phyloP scores from a whole-genome alignment of 306 rosid genomes.

The Gastrolobium bilobum region DNA sequence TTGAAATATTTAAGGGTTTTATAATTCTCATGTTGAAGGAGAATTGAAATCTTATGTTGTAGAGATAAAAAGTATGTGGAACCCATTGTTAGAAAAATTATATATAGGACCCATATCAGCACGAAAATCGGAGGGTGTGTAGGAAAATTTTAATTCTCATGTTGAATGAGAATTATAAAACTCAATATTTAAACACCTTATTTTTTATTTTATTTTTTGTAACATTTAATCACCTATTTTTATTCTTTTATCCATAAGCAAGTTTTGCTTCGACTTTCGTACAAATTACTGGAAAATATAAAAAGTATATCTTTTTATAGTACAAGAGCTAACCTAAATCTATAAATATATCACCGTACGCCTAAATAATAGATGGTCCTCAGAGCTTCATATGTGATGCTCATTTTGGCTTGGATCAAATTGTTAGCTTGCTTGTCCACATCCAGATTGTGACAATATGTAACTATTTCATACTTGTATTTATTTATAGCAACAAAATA shows the following conservation, averaged over 20 bases:
- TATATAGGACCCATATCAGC: too few relatives aligned
- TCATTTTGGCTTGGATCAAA: neutral
- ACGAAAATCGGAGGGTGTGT: too few relatives aligned
- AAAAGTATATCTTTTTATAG: neutral
- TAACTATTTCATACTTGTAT: neutral
- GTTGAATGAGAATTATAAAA: too few relatives aligned
- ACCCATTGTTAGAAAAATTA: too few relatives aligned
- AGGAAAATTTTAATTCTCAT: too few relatives aligned
- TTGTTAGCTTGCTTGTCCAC: neutral
- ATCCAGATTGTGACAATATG: neutral
- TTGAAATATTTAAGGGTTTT: too few relatives aligned
- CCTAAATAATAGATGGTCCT: too few relatives aligned
- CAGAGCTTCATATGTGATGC: too few relatives aligned
- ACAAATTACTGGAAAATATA: neutral
- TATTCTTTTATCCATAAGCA: neutral
- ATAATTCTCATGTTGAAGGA: too few relatives aligned
- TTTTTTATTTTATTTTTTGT: neutral
- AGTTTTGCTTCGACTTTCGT: neutral
- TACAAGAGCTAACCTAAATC: neutral
- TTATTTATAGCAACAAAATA: neutral
- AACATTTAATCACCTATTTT: neutral
- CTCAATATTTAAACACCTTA: neutral
- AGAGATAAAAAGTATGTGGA: too few relatives aligned
- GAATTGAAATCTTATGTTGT: too few relatives aligned
- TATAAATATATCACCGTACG: too few relatives aligned